Conservation (phyloP, 371 early-diverging fungal genomes). For the Rhizopus delemar region DNA sequence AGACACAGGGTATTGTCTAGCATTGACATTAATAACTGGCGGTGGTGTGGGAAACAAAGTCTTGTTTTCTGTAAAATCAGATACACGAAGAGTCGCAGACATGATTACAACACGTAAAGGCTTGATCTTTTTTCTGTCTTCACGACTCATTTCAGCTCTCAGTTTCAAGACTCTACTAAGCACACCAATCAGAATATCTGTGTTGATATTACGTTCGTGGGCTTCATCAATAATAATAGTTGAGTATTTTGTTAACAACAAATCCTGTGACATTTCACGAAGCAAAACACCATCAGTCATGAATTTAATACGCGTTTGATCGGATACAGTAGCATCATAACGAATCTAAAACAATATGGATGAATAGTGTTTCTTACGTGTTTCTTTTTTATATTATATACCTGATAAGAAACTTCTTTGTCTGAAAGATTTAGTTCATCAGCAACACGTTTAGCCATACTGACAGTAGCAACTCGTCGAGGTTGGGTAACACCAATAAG, state of each 20-base stretch:
- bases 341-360: slow-evolving; percentile 68
- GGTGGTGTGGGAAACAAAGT: slow-evolving; percentile 73
- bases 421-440: slow-evolving; percentile 79
- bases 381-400: slow-evolving; percentile 8
- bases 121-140: slow-evolving; percentile 60
- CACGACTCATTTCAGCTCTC: slow-evolving; percentile 61
- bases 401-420: slow-evolving; percentile 62
- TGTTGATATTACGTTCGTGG: slow-evolving; percentile 98
- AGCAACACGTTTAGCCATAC: slow-evolving; percentile 94
- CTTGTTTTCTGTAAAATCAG: slow-evolving; percentile 88
- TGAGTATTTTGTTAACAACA: slow-evolving; percentile 89
- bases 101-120: slow-evolving; percentile 97
- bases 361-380: not conserved
- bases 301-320: slow-evolving; percentile 90
- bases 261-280: slow-evolving; percentile 88
- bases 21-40: slow-evolving; percentile 93
- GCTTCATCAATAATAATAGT: slow-evolving; percentile 98
- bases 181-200: slow-evolving; percentile 97
- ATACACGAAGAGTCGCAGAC: slow-evolving; percentile 96
- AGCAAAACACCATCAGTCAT: slow-evolving; percentile 99
- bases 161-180: slow-evolving; percentile 79
- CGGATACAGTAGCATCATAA: slow-evolving; percentile 83
- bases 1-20: slow-evolving; percentile 86
- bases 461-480: slow-evolving; percentile 98
- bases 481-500: slow-evolving; percentile 98